phyloP scores from a whole-genome alignment of 2,329 filamentous ascomycete species.

The Bisporella sp. region DNA sequence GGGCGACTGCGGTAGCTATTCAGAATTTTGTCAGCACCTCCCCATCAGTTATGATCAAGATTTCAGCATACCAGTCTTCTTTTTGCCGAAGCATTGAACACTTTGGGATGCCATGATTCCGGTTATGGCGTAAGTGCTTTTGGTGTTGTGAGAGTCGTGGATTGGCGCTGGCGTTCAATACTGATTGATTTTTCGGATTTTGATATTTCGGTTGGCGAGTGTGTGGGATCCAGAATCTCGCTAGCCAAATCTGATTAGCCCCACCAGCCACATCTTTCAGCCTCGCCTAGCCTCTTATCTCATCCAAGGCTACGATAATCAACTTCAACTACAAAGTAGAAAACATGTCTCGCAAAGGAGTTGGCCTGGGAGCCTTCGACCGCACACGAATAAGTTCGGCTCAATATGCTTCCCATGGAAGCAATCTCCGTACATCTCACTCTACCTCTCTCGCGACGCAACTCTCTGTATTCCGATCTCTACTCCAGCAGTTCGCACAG shows the following conservation, averaged over 20 bases:
- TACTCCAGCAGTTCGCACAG: slow-evolving; percentile 90
- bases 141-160: slow-evolving; percentile 1
- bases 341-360: slow-evolving; percentile 55
- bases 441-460: slow-evolving; percentile 84
- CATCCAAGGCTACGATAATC: no score
- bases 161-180: slow-evolving; percentile 4
- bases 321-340: no score
- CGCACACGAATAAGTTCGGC: slow-evolving; percentile 77
- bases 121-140: slow-evolving; percentile 3
- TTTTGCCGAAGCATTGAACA: slow-evolving; percentile 99
- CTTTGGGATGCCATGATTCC: slow-evolving; percentile 55
- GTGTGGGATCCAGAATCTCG: background rate
- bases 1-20: slow-evolving; percentile 63
- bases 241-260: background rate
- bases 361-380: slow-evolving; percentile 86
- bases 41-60: background rate
- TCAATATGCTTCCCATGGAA: slow-evolving; percentile 87
- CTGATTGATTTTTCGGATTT: background rate
- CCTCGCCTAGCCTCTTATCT: no score
- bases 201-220: background rate
- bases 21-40: slow-evolving; percentile 29
- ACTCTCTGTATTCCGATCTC: slow-evolving; percentile 89
- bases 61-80: slow-evolving; percentile 51
- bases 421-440: slow-evolving; percentile 76
- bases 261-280: no score